Evolutionary conservation across 176 grass and related monocot genomes (phyloP).

Genomic region (Secale cereale): DNA sequence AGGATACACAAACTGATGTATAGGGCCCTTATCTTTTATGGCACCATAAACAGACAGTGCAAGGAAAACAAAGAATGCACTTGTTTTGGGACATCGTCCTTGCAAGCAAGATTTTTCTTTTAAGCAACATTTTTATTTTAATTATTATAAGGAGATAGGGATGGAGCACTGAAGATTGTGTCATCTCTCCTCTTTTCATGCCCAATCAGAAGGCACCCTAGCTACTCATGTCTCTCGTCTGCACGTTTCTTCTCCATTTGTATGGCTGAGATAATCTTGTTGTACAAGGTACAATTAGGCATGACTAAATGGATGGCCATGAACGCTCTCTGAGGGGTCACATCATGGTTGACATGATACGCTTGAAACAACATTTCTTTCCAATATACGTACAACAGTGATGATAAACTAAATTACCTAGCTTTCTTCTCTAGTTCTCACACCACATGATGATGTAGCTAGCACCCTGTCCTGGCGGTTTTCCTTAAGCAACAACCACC

Average conservation of each 20-base stretch:
- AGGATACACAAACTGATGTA: no score
- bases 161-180: neutral
- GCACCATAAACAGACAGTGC: no score
- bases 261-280: conserved; percentile 7
- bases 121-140: no score
- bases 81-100: no score
- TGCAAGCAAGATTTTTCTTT: neutral
- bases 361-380: neutral
- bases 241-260: neutral
- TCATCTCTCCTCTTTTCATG: neutral
- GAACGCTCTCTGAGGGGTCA: neutral
- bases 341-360: neutral
- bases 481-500: neutral
- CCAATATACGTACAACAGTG: neutral
- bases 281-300: neutral
- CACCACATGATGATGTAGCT: neutral
- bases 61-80: no score
- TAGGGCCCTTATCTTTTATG: no score
- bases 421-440: neutral
- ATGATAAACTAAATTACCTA: neutral
- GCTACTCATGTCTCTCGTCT: no score
- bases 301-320: conserved; percentile 11
- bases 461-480: neutral
- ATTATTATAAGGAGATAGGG: no score
- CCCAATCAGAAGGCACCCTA: neutral